phyloP scores from a whole-genome alignment of 2,329 filamentous ascomycete genomes.

The Paracorniculantispora psalliotae region DNA sequence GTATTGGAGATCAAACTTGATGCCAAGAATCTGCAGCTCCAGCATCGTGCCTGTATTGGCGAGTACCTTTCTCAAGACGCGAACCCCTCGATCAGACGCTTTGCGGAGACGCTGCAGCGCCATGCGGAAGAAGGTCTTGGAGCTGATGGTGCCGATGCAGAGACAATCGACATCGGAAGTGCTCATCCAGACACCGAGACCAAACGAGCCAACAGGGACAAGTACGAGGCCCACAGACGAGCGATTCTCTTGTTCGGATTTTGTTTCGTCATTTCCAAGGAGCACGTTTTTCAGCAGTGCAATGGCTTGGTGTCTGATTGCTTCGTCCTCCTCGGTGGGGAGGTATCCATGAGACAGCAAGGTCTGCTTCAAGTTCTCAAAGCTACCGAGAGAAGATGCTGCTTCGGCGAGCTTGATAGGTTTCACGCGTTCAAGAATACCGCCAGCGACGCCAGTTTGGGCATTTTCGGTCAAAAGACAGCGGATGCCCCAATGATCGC shows the following conservation, averaged over 20 bases:
- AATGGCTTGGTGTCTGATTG: slow-evolving; percentile 39
- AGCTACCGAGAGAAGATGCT: slow-evolving; percentile 24
- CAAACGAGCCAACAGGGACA: slow-evolving; percentile 61
- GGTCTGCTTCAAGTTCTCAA: slow-evolving; percentile 32
- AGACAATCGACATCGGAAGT: slow-evolving; percentile 62
- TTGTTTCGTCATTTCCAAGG: slow-evolving; percentile 25
- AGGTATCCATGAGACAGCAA: slow-evolving; percentile 37
- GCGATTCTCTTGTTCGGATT: slow-evolving; percentile 13
- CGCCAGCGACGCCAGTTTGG: neutral
- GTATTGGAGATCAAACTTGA: slow-evolving; percentile 63
- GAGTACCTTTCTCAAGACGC: slow-evolving; percentile 52
- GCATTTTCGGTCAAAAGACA: slow-evolving; percentile 30
- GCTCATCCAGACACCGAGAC: slow-evolving; percentile 55
- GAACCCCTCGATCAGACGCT: slow-evolving; percentile 38
- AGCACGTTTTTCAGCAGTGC: slow-evolving; percentile 39
- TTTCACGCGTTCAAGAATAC: slow-evolving; percentile 7
- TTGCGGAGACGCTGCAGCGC: slow-evolving; percentile 50
- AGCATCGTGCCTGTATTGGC: slow-evolving; percentile 59
- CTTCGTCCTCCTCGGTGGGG: slow-evolving; percentile 41
- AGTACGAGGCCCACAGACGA: slow-evolving; percentile 40
- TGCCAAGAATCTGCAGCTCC: slow-evolving; percentile 52
- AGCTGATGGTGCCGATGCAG: slow-evolving; percentile 57
- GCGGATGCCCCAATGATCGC: slow-evolving; percentile 56
- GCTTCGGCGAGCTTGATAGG: slow-evolving; percentile 29
- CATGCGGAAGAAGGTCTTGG: slow-evolving; percentile 57